A percentile compares a stretch with the other conserved stretches of the same genome.
phyloP scores from a whole-genome alignment of 2,329 filamentous ascomycete genomes.

The Paracorniculantispora psalliotae region DNA sequence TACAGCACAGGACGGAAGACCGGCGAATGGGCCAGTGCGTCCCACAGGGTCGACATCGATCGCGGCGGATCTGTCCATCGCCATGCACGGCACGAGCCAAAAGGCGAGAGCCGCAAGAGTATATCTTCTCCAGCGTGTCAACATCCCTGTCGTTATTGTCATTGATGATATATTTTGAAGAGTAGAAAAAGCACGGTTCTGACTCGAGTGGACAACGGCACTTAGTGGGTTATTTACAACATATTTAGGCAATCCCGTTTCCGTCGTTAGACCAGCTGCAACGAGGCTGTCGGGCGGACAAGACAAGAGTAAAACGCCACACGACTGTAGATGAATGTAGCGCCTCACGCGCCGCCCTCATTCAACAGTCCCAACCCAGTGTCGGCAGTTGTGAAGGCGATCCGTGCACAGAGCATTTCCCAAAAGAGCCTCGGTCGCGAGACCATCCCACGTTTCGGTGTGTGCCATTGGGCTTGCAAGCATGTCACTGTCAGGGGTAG shows the following conservation, averaged over 20 bases:
- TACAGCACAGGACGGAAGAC: background rate
- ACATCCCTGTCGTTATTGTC: background rate
- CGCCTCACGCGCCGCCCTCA: background rate
- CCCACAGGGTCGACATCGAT: background rate
- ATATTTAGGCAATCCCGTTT: too few species aligned
- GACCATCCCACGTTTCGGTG: background rate
- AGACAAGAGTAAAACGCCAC: background rate
- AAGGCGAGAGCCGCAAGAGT: background rate
- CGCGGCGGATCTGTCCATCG: background rate
- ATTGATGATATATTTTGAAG: too few species aligned
- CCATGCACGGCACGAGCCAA: background rate
- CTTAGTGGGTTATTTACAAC: too few species aligned
- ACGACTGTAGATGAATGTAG: background rate
- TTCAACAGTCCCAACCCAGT: background rate
- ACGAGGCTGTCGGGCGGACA: too few species aligned
- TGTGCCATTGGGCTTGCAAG: background rate
- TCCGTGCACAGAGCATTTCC: background rate
- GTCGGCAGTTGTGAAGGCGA: background rate
- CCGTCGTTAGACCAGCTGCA: too few species aligned
- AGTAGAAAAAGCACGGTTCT: too few species aligned
- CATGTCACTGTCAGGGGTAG: too few species aligned
- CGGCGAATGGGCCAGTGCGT: background rate
- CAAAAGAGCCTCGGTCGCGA: background rate
- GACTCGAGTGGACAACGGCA: too few species aligned
- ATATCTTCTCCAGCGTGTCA: background rate